phyloP scores from a whole-genome alignment of 192 early-diverging fungal species.

The Backusella liffmaniae region DNA sequence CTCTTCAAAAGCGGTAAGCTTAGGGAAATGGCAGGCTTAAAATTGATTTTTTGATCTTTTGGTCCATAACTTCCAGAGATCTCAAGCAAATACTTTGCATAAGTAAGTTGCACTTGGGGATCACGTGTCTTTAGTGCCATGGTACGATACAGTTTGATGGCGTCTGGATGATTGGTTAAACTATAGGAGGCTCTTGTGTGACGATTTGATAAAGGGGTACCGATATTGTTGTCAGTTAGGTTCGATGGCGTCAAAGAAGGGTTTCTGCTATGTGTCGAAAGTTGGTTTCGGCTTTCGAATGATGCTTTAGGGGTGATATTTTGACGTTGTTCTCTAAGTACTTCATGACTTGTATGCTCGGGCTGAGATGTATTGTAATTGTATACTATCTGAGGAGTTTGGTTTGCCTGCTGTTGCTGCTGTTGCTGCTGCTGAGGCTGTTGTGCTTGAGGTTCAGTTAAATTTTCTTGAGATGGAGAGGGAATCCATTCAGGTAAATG shows the following conservation, averaged over 20 bases:
- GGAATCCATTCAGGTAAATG: background rate
- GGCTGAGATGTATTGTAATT: background rate
- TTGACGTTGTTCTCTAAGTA: background rate
- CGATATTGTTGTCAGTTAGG: background rate
- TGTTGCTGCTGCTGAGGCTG: background rate
- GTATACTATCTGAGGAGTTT: background rate
- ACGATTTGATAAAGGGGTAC: background rate
- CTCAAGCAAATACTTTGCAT: slow-evolving; percentile 75
- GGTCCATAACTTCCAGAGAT: slow-evolving; percentile 46
- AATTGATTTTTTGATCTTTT: background rate
- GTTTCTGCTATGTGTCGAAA: background rate
- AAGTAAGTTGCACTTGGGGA: slow-evolving; percentile 67
- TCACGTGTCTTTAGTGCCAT: slow-evolving; percentile 78
- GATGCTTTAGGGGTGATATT: background rate
- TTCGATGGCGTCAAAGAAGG: slow-evolving; percentile 2
- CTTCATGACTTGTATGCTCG: background rate
- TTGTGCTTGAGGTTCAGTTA: background rate
- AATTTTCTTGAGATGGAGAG: background rate
- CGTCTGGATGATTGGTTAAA: slow-evolving; percentile 29
- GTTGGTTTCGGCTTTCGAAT: background rate
- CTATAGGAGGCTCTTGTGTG: slow-evolving; percentile 18
- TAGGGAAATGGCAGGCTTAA: background rate
- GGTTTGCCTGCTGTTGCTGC: background rate
- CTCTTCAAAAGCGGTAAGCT: slow-evolving; percentile 7
- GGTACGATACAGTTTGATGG: slow-evolving; percentile 67